Base-by-base conservation (phyloP, 306 rosid species). In the Astragalus membranaceus region DNA sequence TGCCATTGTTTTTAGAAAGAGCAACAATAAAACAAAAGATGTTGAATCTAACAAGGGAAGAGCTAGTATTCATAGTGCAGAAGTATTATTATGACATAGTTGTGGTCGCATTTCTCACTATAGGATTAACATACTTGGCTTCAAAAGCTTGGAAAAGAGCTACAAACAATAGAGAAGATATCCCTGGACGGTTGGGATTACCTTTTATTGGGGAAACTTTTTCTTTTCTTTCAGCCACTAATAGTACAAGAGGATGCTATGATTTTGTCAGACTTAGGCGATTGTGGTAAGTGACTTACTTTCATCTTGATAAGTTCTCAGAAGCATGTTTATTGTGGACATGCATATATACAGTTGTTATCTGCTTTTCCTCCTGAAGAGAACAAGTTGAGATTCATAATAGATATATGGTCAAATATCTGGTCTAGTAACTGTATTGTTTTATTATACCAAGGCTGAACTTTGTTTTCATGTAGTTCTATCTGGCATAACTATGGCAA, bases 211-310 rank as follows among this genome's bases (percentile, higher is more conserved):
- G 90, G 32, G 90, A 89, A 83, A 87, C 92, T 52, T 11, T 89
- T 67, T 81, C 92, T 72, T 85, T 89, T 35, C 87, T 89, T 73
- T 87, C 92, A 33, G 92, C 96, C 41, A 68, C 68, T 42, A 81
- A 79, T 62, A 87, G 96, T 64, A 75, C 85, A 51, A 87, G 70
- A 78, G 96, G 96, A 44, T 87, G 92, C 79, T 89, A 89, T 69
- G 83, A 89, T 36, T 89, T 89, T 70, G 87, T 89, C 85, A 79
- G 83, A 55, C 88, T 83, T 70, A 87, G 96, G 50, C 72, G 92
- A 79, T 64, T 70, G 20, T 78, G 92, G 96, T 89, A 59, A 87
- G 90, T 83, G 15, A 33, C 65, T 60, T 73, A 47, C 57, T 65
- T 69, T 7, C 46, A 8, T 15, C 57, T 65, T 64, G 9, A 54